These are phyloP conservation scores for Aspergillus conjunctus DNA, from an alignment of 495 filamentous ascomycete genomes.

Conservation along the genomic window DNA sequence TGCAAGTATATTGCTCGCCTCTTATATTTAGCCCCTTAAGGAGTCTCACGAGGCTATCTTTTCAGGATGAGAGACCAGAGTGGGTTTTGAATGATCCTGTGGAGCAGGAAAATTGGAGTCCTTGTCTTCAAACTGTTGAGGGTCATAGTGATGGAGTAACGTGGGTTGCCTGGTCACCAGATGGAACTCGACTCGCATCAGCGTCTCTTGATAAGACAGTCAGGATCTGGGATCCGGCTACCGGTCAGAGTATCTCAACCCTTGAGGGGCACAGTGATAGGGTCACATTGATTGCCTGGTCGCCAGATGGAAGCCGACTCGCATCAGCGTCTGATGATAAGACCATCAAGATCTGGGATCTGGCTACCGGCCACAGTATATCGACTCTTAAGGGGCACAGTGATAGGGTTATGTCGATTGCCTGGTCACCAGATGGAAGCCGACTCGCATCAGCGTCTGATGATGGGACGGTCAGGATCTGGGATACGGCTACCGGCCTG, in stretches of 20 bases:
- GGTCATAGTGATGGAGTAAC: conserved; percentile 15
- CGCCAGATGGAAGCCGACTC: conserved; percentile 21
- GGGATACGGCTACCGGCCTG: conserved; percentile 34
- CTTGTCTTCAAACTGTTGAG: conserved; percentile 31
- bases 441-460: conserved; percentile 28
- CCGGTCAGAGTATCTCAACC: conserved; percentile 22
- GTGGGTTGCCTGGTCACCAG: conserved; percentile 18
- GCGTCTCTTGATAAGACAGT: conserved; percentile 22
- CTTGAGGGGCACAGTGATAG: conserved; percentile 27
- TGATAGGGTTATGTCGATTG: conserved; percentile 12
- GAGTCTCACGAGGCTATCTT: conserved; percentile 22
- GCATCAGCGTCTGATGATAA: conserved; percentile 25
- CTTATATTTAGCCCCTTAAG: conserved; percentile 35
- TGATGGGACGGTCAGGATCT: conserved; percentile 33
- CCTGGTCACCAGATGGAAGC: conserved; percentile 27
- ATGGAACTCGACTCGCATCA: conserved; percentile 27
- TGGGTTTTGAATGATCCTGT: conserved; percentile 22
- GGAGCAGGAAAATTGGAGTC: conserved; percentile 25
- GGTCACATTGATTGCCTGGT: conserved; percentile 15
- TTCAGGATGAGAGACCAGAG: conserved; percentile 20
- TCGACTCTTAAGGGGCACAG: conserved; percentile 34
- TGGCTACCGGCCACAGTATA: conserved; percentile 23
- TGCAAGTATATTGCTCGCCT: conserved; percentile 38
- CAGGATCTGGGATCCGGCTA: conserved; percentile 31
- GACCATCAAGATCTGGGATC: conserved; percentile 33